Evolutionary conservation across 495 filamentous ascomycete genomes (phyloP), one percentile per base, ranked within the genome.

Genomic region (Lentithecium fluviatile): DNA sequence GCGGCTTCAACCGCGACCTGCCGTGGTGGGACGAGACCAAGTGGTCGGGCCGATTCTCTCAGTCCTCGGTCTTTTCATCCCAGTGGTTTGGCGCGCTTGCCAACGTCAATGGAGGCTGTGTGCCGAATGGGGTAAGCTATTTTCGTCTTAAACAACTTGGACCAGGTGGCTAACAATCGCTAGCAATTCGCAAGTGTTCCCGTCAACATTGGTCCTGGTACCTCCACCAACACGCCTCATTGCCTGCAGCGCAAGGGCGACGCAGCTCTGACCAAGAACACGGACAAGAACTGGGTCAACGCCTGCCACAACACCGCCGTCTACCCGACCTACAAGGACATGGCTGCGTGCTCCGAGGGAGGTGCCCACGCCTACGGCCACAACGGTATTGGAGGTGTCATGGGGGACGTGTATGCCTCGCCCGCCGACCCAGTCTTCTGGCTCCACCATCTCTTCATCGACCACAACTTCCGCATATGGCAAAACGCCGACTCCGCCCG

Each of bases 381-480:
- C 64, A 83, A 80, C 64, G 74, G 78, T 4, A 81, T 87, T 50
- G 86, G 73, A 23, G 85, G 81, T 43, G 81, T 64, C 38, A 64
- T 80, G 79, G 4, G 75, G 79, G 85, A 88, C 68, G 62, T 81
- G 29, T 87, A 77, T 61, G 77, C 75, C 20, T 83, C 78, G 26
- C 80, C 85, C 6, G 80, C 81, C 6, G 87, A 90, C 61, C 86
- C 87, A 11, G 80, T 77, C 17, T 90, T 90, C 72, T 89, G 75
- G 66, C 77, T 85, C 19, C 86, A 89, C 69, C 87, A 90, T 69
- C 80, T 76, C 8, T 81, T 83, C 76, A 79, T 91, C 52, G 88
- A 91, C 70, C 80, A 82, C 43, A 70, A 84, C 7, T 90, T 80
- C 76, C 85, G 83, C 79, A 82, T 85, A 36, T 90, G 87, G 87